Evolutionary conservation across 805 yeast species (phyloP), one percentile per base, ranked within the genome.

Genomic region (Myxozyma sirexii): DNA sequence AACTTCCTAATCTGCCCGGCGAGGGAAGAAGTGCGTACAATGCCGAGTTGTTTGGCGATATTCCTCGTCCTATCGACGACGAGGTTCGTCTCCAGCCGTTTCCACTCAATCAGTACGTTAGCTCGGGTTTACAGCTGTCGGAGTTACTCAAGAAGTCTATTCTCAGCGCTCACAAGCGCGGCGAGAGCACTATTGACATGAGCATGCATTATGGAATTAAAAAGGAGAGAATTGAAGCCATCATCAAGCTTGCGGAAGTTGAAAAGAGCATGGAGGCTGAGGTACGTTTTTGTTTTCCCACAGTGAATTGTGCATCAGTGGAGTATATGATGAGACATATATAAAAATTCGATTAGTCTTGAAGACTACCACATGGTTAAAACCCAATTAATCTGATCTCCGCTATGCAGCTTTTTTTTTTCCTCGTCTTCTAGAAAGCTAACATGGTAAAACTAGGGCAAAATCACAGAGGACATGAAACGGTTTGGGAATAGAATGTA

Each of bases 221-320:
- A 70, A 82, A 91, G 62, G 88, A 91, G 54, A 83, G 98, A 72
- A 79, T 94, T 21, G 97, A 92, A 71, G 98, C 97, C n/a, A 80
- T 93, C 58, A 76, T 88, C 26, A 84, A 82, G 72, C 80, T 93
- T 64, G 78, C 82, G 62, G 77, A 77, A 31, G 80, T 92, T 54
- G 96, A 93, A 74, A 74, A 81, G 63, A 75, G 80, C 56, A 83
- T 87, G 85, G 78, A 74, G 52, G 74, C 79, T 67, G 72, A 81
- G 69, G 93, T 86, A 82, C 76, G 90, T 83, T 21, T 50, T 39
- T 37, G 6, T 26, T 35, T 19, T 21, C 19, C 21, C 26, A 1
- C 13, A n/a, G 71, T 63, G 33, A 38, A 19, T 21, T 55, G n/a
- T 17, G 33, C 33, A 29, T 29, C 23, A 44, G 7, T 5, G 24